Evolutionary conservation across 139 green algal genomes (phyloP), one percentile per base, ranked within the genome.

Genomic region (Ulvella scutata): DNA sequence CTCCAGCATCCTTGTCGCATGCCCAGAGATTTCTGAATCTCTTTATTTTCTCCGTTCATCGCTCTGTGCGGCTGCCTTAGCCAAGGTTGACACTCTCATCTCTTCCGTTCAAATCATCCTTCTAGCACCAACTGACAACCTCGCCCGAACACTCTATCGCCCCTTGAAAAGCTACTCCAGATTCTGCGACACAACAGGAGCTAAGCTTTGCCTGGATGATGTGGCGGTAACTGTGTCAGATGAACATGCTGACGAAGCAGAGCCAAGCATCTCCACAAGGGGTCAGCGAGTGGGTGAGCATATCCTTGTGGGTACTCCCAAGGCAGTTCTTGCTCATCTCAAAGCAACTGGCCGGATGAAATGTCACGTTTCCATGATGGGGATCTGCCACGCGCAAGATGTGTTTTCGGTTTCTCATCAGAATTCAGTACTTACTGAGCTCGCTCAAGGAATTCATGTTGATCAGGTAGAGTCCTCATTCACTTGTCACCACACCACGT

Each of bases 1-100:
- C 51, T 26, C 31, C n/a, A 67, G 17, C 33, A 26, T 26, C 51
- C 51, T 67, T 10, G 51, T 67, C 51, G 33, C 33, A 13, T 67
- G 51, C 20, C 51, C 51, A n/a, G 51, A 67, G 17, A 26, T 26
- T 26, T n/a, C 51, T 6, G 51, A 67, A 26, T 26, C 51, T 10
- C 51, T 67, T 67, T 67, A 67, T 26, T 67, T 67, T 29, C 51
- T 67, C 51, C 51, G 51, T 6, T 67, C 51, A 34, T 67, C 51
- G n/a, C 31, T 67, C 51, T 67, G 51, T 26, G 51, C 51, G 4
- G 51, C 51, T 9, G 33, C n/a, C 51, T 26, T 67, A n/a, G 33
- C 51, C 1, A n/a, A 36, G 6, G 9, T 26, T 29, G 20, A n/a
- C 13, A 29, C 13, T 26, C 7, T 6, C 33, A 26, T 67, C 9